phyloP scores from a whole-genome alignment of 2,329 filamentous ascomycete genomes.

The Penicillium sp. region DNA sequence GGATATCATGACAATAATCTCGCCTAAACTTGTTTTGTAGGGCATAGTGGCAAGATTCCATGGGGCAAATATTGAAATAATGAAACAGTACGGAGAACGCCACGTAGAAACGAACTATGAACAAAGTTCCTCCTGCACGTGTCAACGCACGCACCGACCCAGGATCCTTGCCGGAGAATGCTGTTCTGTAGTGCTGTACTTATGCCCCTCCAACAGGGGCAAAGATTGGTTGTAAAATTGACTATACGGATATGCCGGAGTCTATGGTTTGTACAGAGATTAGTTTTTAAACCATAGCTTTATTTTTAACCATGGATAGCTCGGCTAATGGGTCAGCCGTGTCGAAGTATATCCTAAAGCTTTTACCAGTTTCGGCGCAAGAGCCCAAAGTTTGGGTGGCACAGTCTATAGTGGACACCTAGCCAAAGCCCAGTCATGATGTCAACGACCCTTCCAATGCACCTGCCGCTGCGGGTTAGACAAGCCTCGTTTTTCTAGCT shows the following conservation, averaged over 20 bases:
- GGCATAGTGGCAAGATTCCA: background rate
- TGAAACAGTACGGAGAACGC: background rate
- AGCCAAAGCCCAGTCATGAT: slow-evolving; percentile 16
- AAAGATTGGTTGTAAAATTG: background rate
- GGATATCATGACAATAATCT: background rate
- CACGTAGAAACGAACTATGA: background rate
- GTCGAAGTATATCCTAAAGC: background rate
- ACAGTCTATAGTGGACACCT: background rate
- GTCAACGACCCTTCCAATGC: slow-evolving; percentile 11
- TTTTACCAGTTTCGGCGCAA: background rate
- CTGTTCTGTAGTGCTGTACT: background rate
- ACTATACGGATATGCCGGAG: background rate
- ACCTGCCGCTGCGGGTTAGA: background rate
- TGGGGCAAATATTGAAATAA: background rate
- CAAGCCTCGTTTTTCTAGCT: background rate
- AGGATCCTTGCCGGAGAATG: slow-evolving; percentile 6
- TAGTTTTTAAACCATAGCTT: background rate
- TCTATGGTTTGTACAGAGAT: background rate
- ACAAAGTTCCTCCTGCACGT: slow-evolving; percentile 9
- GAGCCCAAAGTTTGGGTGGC: background rate
- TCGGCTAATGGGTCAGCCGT: background rate
- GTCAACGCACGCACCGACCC: slow-evolving; percentile 14
- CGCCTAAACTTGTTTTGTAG: background rate
- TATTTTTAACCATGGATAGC: background rate
- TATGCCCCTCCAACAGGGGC: slow-evolving; percentile 4